These are phyloP conservation scores for Leishmania turanica DNA, from an alignment of 208 protist species.

Conservation along the genomic window DNA sequence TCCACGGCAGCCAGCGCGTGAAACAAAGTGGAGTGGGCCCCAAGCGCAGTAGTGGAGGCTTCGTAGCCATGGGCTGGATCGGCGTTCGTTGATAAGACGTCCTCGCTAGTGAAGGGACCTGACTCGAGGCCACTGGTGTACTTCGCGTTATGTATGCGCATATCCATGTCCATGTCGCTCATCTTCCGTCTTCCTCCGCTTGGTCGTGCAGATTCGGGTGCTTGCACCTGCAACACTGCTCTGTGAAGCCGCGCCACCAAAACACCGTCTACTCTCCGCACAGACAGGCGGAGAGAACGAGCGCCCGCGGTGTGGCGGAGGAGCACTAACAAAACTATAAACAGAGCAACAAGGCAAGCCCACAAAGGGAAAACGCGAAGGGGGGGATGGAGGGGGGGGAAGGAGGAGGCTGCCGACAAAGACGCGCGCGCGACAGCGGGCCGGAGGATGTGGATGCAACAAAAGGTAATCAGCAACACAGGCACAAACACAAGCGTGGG, in stretches of 20 bases:
- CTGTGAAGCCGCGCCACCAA: background rate
- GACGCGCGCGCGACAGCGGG: background rate
- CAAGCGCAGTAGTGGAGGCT: conserved; percentile 9
- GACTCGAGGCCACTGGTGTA: conserved; percentile 8
- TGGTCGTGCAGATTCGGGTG: no score
- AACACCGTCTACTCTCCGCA: background rate
- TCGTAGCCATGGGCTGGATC: conserved; percentile 10
- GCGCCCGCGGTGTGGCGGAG: background rate
- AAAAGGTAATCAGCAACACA: background rate
- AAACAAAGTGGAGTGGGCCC: conserved; percentile 19
- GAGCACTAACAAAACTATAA: background rate
- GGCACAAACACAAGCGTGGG: background rate
- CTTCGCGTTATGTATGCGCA: conserved; percentile 6
- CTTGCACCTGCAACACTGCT: background rate
- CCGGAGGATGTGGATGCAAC: background rate
- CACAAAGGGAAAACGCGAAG: conserved; percentile 13
- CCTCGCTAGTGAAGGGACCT: conserved; percentile 10
- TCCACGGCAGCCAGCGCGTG: conserved; percentile 11
- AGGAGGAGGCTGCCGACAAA: background rate
- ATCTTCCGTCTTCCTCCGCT: background rate
- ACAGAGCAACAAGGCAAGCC: background rate
- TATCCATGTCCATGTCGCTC: conserved; percentile 9
- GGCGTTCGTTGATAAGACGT: conserved; percentile 27
- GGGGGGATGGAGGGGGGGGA: background rate
- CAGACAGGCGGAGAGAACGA: background rate